phyloP scores from a whole-genome alignment of 371 early-diverging fungal genomes.

The Mycotypha africana region DNA sequence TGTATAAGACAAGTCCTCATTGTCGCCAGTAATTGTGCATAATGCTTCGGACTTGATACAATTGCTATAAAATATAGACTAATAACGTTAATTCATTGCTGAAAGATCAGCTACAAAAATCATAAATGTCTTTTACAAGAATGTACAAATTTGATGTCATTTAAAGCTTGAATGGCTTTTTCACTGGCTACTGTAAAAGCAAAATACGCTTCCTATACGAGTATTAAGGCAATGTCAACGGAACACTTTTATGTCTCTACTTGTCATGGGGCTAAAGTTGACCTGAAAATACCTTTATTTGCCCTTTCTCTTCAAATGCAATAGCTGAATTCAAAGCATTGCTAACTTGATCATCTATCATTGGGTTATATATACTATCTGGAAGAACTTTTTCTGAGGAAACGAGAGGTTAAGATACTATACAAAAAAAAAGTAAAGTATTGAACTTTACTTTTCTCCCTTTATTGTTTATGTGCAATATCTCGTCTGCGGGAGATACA shows the following conservation, averaged over 20 bases:
- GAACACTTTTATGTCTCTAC: no score
- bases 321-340: slow-evolving; percentile 25
- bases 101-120: no score
- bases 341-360: slow-evolving; percentile 25
- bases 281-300: slow-evolving; percentile 37
- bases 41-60: slow-evolving; percentile 37
- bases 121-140: slow-evolving; percentile 41
- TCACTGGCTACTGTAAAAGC: slow-evolving; percentile 26
- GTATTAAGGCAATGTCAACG: no score
- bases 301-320: slow-evolving; percentile 32
- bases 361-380: no score
- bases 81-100: no score
- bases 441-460: no score
- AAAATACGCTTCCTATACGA: slow-evolving; percentile 38
- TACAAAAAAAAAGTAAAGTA: background rate
- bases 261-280: no score
- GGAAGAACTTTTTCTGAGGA: no score
- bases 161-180: slow-evolving; percentile 24
- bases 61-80: slow-evolving; percentile 26
- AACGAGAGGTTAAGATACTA: no score
- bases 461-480: no score
- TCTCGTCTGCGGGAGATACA: no score
- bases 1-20: slow-evolving; percentile 34
- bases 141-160: slow-evolving; percentile 43
- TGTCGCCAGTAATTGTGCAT: slow-evolving; percentile 23